Conservation (phyloP, 2,329 filamentous ascomycete genomes). For the Diplodia sapinea region DNA sequence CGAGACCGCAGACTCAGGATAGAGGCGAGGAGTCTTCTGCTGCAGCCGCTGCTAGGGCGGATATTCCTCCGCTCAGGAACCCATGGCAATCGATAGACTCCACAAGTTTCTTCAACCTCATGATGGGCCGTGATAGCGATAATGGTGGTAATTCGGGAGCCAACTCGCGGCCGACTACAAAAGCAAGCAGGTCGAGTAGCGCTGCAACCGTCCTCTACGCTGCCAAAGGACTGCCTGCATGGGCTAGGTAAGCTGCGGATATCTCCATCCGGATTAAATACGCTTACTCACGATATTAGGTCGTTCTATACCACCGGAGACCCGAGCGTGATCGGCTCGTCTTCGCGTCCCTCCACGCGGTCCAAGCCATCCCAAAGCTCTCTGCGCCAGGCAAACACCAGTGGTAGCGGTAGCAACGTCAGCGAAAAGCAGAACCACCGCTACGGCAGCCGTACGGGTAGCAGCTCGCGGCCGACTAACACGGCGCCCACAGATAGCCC, state of each 20-base stretch:
- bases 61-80: slow-evolving; percentile 23
- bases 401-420: slow-evolving; percentile 1
- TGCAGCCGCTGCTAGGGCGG: not conserved
- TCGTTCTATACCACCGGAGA: slow-evolving; percentile 24
- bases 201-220: slow-evolving; percentile 7
- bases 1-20: not conserved
- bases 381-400: not conserved
- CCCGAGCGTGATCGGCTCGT: slow-evolving; percentile 20
- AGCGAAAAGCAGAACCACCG: not conserved
- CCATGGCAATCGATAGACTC: slow-evolving; percentile 29
- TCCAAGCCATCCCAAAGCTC: slow-evolving; percentile 11
- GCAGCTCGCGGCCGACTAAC: slow-evolving; percentile 24
- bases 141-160: not conserved
- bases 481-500: slow-evolving; percentile 22
- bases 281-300: not conserved
- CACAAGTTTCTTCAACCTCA: slow-evolving; percentile 16
- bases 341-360: slow-evolving; percentile 10
- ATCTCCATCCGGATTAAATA: no score
- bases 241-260: slow-evolving; percentile 26
- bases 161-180: slow-evolving; percentile 9
- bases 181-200: slow-evolving; percentile 18
- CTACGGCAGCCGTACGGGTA: not conserved
- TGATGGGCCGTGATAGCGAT: slow-evolving; percentile 4
- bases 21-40: slow-evolving; percentile 21
- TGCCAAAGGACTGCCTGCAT: slow-evolving; percentile 17